These are phyloP conservation scores for Russula compacta DNA, from an alignment of 768 basidiomycete genomes.

Conservation along the genomic window DNA sequence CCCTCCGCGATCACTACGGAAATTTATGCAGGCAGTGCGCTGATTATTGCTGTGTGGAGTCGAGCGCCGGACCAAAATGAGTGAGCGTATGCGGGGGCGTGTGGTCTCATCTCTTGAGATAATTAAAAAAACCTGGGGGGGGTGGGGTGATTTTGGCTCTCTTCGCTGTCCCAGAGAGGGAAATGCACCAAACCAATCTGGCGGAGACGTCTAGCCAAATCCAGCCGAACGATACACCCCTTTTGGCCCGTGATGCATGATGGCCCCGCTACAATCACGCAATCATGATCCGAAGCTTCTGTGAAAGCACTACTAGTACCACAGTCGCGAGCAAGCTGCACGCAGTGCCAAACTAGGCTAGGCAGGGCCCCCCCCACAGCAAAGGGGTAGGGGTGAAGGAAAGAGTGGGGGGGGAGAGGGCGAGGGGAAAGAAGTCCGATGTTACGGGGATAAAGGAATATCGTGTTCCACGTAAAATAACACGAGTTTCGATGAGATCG, in stretches of 20 bases:
- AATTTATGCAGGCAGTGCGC: not conserved
- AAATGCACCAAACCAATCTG: not conserved
- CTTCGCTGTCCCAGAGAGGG: not conserved
- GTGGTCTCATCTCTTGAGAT: not conserved
- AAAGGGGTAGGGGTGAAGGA: not conserved
- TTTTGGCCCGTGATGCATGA: not conserved
- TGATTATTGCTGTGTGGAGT: not conserved
- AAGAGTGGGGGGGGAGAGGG: too few species aligned
- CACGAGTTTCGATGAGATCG: conserved; percentile 4
- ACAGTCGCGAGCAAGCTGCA: too few species aligned
- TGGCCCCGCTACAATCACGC: not conserved
- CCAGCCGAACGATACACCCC: not conserved
- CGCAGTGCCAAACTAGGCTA: too few species aligned
- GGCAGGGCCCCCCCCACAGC: not conserved
- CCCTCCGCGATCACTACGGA: not conserved
- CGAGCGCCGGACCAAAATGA: not conserved
- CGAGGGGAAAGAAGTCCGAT: not conserved
- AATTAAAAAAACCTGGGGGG: not conserved
- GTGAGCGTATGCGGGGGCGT: not conserved
- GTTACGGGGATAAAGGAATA: not conserved
- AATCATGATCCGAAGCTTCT: not conserved
- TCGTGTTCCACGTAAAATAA: conserved; percentile 2
- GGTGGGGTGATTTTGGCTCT: not conserved
- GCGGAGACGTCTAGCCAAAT: not conserved
- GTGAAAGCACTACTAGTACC: too few species aligned